phyloP scores from a whole-genome alignment of 176 grass and related monocot genomes.

The Olyra latifolia region DNA sequence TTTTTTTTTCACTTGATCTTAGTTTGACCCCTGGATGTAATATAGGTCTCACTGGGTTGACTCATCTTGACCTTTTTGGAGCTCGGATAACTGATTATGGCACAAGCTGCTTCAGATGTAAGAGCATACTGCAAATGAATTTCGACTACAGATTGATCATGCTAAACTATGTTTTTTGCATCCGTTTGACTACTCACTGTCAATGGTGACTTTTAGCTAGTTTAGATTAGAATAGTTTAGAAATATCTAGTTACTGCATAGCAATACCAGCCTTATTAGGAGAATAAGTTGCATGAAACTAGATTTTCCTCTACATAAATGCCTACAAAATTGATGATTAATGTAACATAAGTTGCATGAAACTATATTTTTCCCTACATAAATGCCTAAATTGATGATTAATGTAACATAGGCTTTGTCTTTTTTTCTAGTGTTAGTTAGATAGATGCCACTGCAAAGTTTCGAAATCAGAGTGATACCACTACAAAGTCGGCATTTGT shows the following conservation, averaged over 20 bases:
- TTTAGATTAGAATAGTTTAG: neutral
- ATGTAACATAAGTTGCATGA: neutral
- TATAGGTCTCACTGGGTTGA: conserved; percentile 88
- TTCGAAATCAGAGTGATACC: too few species aligned
- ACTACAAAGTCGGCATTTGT: too few species aligned
- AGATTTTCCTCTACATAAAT: neutral
- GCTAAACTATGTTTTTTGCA: neutral
- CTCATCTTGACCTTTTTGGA: conserved; percentile 91
- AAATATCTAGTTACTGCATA: neutral
- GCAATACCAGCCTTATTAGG: neutral
- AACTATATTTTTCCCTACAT: neutral
- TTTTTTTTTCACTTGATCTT: neutral
- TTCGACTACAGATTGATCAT: neutral
- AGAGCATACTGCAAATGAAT: conserved; percentile 27
- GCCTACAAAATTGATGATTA: neutral
- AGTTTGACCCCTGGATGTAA: conserved; percentile 24
- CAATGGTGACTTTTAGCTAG: neutral
- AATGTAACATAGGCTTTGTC: neutral
- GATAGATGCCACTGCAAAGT: too few species aligned
- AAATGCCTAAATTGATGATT: neutral
- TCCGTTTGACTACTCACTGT: neutral
- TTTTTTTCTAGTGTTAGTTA: neutral
- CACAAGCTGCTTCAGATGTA: conserved; percentile 83
- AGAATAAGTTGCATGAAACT: neutral
- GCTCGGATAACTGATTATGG: conserved; percentile 84